phyloP scores from a whole-genome alignment of 2,329 filamentous ascomycete genomes.

The Diaporthe destruens region DNA sequence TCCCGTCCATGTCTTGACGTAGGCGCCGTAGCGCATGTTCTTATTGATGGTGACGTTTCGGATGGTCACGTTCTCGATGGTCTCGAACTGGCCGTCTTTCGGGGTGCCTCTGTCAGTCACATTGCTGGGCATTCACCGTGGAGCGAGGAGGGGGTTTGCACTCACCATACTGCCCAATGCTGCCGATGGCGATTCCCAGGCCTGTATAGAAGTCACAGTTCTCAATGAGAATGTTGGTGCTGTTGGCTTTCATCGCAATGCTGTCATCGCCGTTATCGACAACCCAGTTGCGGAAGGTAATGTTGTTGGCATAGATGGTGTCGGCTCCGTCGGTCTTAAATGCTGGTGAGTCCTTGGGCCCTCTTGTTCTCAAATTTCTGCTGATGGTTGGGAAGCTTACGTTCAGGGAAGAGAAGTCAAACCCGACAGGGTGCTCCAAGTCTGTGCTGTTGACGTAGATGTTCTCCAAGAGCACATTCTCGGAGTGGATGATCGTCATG shows the following conservation, averaged over 20 bases:
- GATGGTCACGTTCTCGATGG: slow-evolving; percentile 45
- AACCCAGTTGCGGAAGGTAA: slow-evolving; percentile 38
- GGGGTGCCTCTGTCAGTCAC: neutral
- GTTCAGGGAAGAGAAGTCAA: slow-evolving; percentile 41
- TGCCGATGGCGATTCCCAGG: slow-evolving; percentile 54
- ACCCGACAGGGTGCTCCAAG: slow-evolving; percentile 35
- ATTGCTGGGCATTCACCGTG: too few species aligned
- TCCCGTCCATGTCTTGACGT: slow-evolving; percentile 42
- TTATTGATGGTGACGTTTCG: slow-evolving; percentile 55
- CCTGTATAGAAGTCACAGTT: slow-evolving; percentile 55
- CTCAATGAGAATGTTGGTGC: slow-evolving; percentile 53
- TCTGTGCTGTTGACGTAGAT: slow-evolving; percentile 42
- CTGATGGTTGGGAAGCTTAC: neutral
- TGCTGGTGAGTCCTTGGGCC: neutral
- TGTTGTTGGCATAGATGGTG: slow-evolving; percentile 39
- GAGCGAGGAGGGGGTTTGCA: slow-evolving; percentile 36
- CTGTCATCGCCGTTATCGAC: slow-evolving; percentile 51
- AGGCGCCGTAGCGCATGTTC: slow-evolving; percentile 42
- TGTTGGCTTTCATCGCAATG: slow-evolving; percentile 56
- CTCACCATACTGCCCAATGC: slow-evolving; percentile 54
- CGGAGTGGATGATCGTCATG: slow-evolving; percentile 42
- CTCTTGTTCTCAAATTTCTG: too few species aligned
- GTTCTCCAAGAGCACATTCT: slow-evolving; percentile 39
- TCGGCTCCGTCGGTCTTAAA: slow-evolving; percentile 40
- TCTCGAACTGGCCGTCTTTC: slow-evolving; percentile 35